Conservation (phyloP, 1,284 basidiomycete species). For the Mycosarcoma maydis region DNA sequence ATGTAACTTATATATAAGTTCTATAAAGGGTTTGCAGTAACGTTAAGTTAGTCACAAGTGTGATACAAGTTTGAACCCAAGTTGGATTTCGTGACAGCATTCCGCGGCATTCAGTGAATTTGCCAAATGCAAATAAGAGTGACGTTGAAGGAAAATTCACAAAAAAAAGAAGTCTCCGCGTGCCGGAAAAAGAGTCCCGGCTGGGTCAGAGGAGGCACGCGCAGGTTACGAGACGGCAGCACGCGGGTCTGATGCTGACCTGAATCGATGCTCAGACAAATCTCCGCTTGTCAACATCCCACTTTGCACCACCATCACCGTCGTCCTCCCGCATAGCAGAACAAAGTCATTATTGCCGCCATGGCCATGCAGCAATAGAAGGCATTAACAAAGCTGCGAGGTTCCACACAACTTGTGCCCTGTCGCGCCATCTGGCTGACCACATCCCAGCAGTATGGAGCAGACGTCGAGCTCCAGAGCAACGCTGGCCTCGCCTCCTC, state of each 20-base stretch:
- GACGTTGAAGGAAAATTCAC: no score
- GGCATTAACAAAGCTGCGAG: not conserved
- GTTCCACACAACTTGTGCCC: not conserved
- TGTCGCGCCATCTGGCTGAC: not conserved
- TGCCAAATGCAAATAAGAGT: no score
- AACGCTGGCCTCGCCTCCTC: slow-evolving; percentile 28
- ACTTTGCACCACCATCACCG: not conserved
- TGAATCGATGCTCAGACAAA: no score
- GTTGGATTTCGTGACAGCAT: no score
- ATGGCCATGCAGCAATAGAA: not conserved
- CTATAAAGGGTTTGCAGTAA: no score
- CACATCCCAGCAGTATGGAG: slow-evolving; percentile 1
- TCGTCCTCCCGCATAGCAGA: not conserved
- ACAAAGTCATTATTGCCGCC: not conserved
- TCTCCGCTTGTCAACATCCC: not conserved
- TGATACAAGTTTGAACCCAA: no score
- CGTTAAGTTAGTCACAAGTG: no score
- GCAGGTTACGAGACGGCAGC: not conserved
- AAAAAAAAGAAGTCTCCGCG: no score
- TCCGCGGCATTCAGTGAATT: no score
- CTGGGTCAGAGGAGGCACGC: not conserved
- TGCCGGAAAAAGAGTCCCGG: no score
- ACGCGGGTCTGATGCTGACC: no score
- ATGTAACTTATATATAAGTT: no score
- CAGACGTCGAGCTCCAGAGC: not conserved